A percentile compares a stretch with the other conserved stretches of the same genome.
These are phyloP conservation scores for Phytophthora pini DNA, from an alignment of 352 stramenopile genomes.

Conservation along the genomic window DNA sequence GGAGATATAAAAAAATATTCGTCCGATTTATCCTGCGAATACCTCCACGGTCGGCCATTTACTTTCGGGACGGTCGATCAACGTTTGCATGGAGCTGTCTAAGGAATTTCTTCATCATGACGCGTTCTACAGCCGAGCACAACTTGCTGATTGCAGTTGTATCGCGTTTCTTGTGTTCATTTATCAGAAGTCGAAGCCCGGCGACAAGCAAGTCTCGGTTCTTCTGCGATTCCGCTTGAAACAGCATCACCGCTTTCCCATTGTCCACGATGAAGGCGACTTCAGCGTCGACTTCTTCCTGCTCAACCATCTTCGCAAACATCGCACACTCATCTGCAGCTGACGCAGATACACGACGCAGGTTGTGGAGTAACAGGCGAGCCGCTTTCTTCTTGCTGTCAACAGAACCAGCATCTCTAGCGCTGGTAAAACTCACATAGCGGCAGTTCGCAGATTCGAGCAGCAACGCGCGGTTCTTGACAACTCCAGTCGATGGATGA, in stretches of 20 bases:
- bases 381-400: conserved; percentile 60
- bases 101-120: conserved; percentile 17
- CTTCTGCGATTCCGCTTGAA: conserved; percentile 71
- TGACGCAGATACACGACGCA: conserved; percentile 51
- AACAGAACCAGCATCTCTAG: conserved; percentile 24
- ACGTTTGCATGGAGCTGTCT: conserved; percentile 16
- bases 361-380: conserved; percentile 64
- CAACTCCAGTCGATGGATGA: conserved; percentile 47
- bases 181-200: conserved; percentile 63
- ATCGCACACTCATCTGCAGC: conserved; percentile 38
- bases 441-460: conserved; percentile 47
- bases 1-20: no score
- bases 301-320: conserved; percentile 35
- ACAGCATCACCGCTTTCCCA: conserved; percentile 65
- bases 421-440: conserved; percentile 65
- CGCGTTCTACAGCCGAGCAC: conserved; percentile 22
- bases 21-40: no score
- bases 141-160: conserved; percentile 44
- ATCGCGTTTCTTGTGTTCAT: conserved; percentile 64
- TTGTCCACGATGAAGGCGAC: conserved; percentile 63
- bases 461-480: conserved; percentile 57
- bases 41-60: not conserved
- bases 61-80: conserved; percentile 30
- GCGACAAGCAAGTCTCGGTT: conserved; percentile 73
- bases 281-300: conserved; percentile 25